Base-by-base conservation (phyloP, 2,329 filamentous ascomycete genomes). In the Pyrenophora tritici-repentis region DNA sequence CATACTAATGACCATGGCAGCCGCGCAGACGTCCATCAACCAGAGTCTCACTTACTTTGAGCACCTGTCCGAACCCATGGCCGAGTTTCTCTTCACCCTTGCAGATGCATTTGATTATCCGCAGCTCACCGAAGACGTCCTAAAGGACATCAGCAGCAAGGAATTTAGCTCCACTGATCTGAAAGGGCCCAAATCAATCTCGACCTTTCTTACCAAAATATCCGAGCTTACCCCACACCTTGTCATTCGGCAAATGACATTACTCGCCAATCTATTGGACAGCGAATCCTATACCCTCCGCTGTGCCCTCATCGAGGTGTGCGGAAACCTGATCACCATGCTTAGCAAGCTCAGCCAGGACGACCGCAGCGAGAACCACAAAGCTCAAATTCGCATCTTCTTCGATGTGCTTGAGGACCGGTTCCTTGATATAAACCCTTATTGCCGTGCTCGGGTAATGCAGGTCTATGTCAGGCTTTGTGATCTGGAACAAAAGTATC, bases 11-110 rank as follows among this genome's bases (percentile, higher is more conserved):
- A 17, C 56, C 39, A 18, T 18, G 34, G 7, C 65, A 95, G 90
- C 90, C 43, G 94, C 94, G 1, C 94, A 99, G 81, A 97, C 96
- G 40, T 96, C 92, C 38, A 96, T 99, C 66, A 92, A 97, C 47
- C 94, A 99, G 73, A 97, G 94, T 70, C 78, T 99, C 61, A 96
- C 94, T 4, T 99, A 99, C 72, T 99, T 97, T 66, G 94, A 99
- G 75, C 94, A 99, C 74, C 78, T 99, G n/a, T 93, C 94, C 0
- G 94, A 99, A 69, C 94, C 94, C 1, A 99, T 99, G 94, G 94
- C 94, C 26, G 95, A 99, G 72, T 96, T 99, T 65, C 79, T 99
- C 4, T 91, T 97, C 65, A 99, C 97, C 66, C 80, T 99, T 20
- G 88, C 92, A 1, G 92, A 97, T 71, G 93, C 97, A 77, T 99